phyloP scores from a whole-genome alignment of 2,329 filamentous ascomycete genomes.

The Fusarium subtropicale region DNA sequence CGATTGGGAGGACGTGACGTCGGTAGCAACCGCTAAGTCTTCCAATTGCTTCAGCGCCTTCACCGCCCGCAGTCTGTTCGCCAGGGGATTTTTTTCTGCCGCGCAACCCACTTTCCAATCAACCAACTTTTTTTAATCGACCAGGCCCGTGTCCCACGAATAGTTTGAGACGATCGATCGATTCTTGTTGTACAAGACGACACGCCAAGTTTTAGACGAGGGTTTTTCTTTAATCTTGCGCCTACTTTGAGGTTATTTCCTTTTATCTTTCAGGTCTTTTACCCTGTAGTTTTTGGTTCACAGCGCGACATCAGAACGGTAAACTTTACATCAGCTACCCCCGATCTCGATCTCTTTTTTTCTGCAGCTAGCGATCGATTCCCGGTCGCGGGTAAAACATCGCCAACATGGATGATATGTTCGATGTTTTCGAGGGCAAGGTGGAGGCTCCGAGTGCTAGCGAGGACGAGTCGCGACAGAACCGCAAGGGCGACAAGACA shows the following conservation, averaged over 20 bases:
- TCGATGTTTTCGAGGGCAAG: constrained; percentile 82
- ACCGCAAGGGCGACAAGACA: constrained; percentile 69
- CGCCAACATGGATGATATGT: constrained; percentile 78
- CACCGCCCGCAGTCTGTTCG: constrained; percentile 40
- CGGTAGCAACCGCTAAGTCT: constrained; percentile 31
- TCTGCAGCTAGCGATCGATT: constrained; percentile 21
- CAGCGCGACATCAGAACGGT: neutral
- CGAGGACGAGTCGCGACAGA: constrained; percentile 63
- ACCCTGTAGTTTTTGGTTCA: neutral
- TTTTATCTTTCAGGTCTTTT: neutral
- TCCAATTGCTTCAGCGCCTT: constrained; percentile 1
- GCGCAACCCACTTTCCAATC: constrained; percentile 43
- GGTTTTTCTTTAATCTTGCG: constrained; percentile 4
- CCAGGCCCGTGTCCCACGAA: constrained; percentile 36
- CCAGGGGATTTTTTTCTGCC: constrained; percentile 46
- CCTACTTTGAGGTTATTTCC: neutral
- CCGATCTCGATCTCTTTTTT: constrained; percentile 33
- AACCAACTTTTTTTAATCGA: constrained; percentile 45
- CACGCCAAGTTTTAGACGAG: constrained; percentile 10
- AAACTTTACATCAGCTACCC: constrained; percentile 4
- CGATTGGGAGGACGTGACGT: constrained; percentile 39
- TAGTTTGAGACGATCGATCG: constrained; percentile 39
- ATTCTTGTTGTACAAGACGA: constrained; percentile 36
- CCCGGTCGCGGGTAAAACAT: constrained; percentile 26
- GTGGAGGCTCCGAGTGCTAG: constrained; percentile 54